Evolutionary conservation across 116 monocot species (phyloP), one percentile per base, ranked within the genome.

Genomic region (Posidonia oceanica): DNA sequence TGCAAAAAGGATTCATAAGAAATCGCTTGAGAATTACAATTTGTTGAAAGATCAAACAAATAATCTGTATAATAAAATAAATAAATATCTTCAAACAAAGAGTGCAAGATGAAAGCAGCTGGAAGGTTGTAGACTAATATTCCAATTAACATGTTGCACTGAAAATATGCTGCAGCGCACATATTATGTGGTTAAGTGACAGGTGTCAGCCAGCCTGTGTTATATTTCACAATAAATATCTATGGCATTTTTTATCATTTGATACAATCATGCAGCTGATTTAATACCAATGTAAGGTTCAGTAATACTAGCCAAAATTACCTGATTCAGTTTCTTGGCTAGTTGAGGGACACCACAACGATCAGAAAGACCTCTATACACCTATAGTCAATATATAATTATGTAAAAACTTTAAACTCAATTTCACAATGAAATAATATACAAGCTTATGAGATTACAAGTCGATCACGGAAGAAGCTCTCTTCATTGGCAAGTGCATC

Each of bases 311-410:
- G 48, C 6, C n/a, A 54, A 52, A 22, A 3, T 70, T 12, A 78
- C 99, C 88, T 93, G 93, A 81, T 99, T 99, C 69, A 99, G 60
- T 83, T 99, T 99, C 75, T 86, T 99, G 11, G 99, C 99, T 69
- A 99, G 71, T 69, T 99, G 90, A 60, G 88, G 88, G 69, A 99
- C 68, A 60, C 99, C 99, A 72, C 91, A 99, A 20, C 81, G 86
- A 77, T 99, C 84, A 73, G 94, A 65, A 58, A 99, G 86, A 58
- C 88, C 91, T 75, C 91, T 82, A 70, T 99, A 99, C 39, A 86
- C 88, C 99, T 99, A 60, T 39, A 17, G 5, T 8, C 57, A 70
- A 70, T 12, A 41, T 42, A n/a, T 13, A 62, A 63, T 20, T 20
- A 64, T 23, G 56, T 70, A 22, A 76, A 64, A 68, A 54, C 21